Evolutionary conservation across 148 eudicot species (phyloP).

Genomic region (Beta vulgaris): DNA sequence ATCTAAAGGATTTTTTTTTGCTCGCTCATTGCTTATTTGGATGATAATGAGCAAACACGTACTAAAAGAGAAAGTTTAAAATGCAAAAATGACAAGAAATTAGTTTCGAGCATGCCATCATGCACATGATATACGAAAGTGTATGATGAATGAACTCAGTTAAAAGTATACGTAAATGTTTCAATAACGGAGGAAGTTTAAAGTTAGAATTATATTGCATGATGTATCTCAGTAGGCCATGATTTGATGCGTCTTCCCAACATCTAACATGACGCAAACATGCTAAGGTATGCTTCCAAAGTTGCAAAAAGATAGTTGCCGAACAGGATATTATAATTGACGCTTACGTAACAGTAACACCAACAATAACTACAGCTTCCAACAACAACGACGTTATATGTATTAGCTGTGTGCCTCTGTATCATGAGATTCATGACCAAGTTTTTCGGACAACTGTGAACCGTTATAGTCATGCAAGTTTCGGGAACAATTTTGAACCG

Average conservation of each 20-base stretch:
- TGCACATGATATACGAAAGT: no score
- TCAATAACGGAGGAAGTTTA: no score
- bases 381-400: background rate
- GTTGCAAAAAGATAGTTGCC: background rate
- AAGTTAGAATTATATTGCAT: background rate
- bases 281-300: constrained; percentile 7
- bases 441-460: background rate
- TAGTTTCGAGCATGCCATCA: no score
- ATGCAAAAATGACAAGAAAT: no score
- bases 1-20: no score
- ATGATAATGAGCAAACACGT: no score
- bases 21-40: no score
- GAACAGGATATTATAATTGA: background rate
- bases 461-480: background rate
- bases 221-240: background rate
- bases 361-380: background rate
- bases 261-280: constrained; percentile 31
- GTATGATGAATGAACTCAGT: no score
- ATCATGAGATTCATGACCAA: no score
- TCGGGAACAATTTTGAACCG: no score
- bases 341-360: background rate
- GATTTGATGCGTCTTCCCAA: constrained; percentile 21
- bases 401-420: background rate
- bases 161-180: no score
- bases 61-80: no score